phyloP scores from a whole-genome alignment of 2,329 filamentous ascomycete species.

The Sporothrix protearum region DNA sequence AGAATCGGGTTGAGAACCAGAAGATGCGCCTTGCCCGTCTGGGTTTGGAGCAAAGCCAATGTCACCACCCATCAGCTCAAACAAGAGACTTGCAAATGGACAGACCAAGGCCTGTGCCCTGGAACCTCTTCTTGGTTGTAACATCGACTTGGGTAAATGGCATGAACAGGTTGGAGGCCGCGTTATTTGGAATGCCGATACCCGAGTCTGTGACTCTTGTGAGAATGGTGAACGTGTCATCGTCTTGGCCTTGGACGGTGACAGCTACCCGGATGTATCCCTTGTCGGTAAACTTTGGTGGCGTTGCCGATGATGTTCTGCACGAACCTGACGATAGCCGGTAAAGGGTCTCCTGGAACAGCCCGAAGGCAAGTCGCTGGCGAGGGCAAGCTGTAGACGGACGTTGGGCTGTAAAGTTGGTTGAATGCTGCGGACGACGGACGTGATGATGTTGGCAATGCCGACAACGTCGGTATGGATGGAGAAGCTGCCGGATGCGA shows the following conservation, averaged over 20 bases:
- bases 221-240: constrained; percentile 44
- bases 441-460: constrained; percentile 44
- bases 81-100: constrained; percentile 94
- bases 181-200: constrained; percentile 72
- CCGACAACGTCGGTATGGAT: constrained; percentile 52
- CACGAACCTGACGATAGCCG: constrained; percentile 61
- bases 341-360: constrained; percentile 54
- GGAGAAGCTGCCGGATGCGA: constrained; percentile 57
- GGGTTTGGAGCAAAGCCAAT: constrained; percentile 87
- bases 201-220: constrained; percentile 71
- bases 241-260: constrained; percentile 41
- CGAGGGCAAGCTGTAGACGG: constrained; percentile 43
- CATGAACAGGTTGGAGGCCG: constrained; percentile 63
- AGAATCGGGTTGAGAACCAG: constrained; percentile 69
- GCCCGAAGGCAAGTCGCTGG: constrained; percentile 46
- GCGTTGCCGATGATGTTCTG: constrained; percentile 61
- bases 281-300: constrained; percentile 57
- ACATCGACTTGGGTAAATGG: constrained; percentile 98
- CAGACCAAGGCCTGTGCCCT: constrained; percentile 85
- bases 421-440: constrained; percentile 50
- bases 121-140: constrained; percentile 92
- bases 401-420: constrained; percentile 46
- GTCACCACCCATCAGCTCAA: constrained; percentile 87
- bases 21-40: constrained; percentile 84
- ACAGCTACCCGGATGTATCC: constrained; percentile 49